A percentile compares a stretch with the other conserved stretches of the same genome.
These are phyloP conservation scores for Dendrobium chrysotoxum DNA, from an alignment of 106 monocot species.

Conservation along the genomic window DNA sequence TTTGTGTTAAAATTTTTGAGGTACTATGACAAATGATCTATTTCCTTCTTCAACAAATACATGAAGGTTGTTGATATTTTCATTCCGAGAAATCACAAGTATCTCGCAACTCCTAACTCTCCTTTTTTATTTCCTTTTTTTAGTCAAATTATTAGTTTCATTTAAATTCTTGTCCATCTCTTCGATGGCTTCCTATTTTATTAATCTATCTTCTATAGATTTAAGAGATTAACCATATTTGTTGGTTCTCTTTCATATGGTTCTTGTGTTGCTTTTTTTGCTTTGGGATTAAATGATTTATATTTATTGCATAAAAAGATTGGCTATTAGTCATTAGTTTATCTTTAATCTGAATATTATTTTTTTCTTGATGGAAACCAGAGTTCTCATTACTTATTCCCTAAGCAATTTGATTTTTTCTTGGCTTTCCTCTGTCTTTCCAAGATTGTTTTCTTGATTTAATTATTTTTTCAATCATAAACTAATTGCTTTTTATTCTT, in stretches of 20 bases:
- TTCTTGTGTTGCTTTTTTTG: not conserved
- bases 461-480: not conserved
- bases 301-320: not conserved
- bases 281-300: not conserved
- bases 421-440: not conserved
- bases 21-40: too few relatives aligned
- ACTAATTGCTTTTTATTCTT: constrained; percentile 7
- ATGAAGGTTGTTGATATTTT: too few relatives aligned
- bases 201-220: not conserved
- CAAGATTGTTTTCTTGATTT: not conserved
- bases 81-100: too few relatives aligned
- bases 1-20: too few relatives aligned
- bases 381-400: constrained; percentile 1
- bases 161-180: not conserved
- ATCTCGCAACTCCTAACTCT: too few relatives aligned
- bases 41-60: too few relatives aligned
- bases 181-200: not conserved
- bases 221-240: not conserved
- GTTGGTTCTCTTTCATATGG: not conserved
- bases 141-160: not conserved
- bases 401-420: not conserved
- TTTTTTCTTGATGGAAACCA: not conserved
- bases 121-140: not conserved
- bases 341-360: not conserved
- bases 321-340: not conserved